These are phyloP conservation scores for Chloris gayana DNA, from an alignment of 176 grass and related monocot genomes.

Conservation along the genomic window DNA sequence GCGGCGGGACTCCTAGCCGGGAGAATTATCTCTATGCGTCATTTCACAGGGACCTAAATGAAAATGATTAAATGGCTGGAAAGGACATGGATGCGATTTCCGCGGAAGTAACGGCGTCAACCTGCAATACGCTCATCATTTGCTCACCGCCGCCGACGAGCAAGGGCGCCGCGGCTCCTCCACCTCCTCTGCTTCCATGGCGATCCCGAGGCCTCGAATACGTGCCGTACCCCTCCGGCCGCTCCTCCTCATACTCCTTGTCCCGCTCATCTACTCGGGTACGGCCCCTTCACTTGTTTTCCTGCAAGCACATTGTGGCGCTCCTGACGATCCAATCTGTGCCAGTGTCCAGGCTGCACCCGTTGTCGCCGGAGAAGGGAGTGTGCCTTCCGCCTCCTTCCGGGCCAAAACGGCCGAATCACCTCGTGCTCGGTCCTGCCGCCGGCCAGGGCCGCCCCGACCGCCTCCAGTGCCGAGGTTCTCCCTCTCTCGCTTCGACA, in stretches of 20 bases:
- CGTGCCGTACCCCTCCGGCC: slow-evolving; percentile 34
- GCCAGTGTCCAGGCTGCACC: slow-evolving; percentile 61
- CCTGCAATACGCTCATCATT: slow-evolving; percentile 3
- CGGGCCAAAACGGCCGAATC: slow-evolving; percentile 33
- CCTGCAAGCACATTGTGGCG: background rate
- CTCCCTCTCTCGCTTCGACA: background rate
- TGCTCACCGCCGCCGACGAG: slow-evolving; percentile 7
- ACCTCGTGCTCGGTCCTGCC: slow-evolving; percentile 57
- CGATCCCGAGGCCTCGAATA: slow-evolving; percentile 37
- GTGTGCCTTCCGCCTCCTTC: slow-evolving; percentile 25
- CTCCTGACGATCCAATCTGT: slow-evolving; percentile 39
- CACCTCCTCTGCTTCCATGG: slow-evolving; percentile 44
- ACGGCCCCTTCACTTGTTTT: slow-evolving; percentile 20
- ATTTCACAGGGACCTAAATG: background rate
- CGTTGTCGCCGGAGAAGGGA: slow-evolving; percentile 39
- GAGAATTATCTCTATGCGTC: background rate
- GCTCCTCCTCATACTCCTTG: slow-evolving; percentile 57
- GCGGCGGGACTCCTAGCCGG: background rate
- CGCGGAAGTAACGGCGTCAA: background rate
- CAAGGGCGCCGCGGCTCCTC: background rate
- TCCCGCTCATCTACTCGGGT: slow-evolving; percentile 68
- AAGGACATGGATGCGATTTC: background rate
- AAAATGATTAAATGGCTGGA: background rate
- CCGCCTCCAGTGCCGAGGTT: slow-evolving; percentile 79
- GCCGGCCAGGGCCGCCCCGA: slow-evolving; percentile 66